Base-by-base conservation (phyloP, 2,329 filamentous ascomycete species). In the Botrytis aclada region DNA sequence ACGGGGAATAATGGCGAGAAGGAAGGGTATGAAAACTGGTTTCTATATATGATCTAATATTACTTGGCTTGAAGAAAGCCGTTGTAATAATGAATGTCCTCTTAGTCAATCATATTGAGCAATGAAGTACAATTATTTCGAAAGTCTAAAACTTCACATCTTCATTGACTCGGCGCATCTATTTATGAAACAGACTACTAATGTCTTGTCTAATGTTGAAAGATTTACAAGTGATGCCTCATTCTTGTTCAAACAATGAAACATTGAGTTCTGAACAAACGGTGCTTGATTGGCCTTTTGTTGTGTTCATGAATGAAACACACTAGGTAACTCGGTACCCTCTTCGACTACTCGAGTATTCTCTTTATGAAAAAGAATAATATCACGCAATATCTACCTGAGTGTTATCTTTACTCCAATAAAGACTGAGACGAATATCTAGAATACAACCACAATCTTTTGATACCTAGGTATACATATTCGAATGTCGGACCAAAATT, bases 291-390 rank as follows among this genome's bases (percentile, higher is more conserved):
- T 41, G n/a, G 65, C 34, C 12, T 41, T 66, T 18, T 25, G 34
- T 41, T 56, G n/a, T 41, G 37, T 43, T 29, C 2, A 56, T 69
- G 18, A 67, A 56, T 32, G 65, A 32, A 41, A 32, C 25, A n/a
- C 7, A 51, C 16, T n/a, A n/a, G n/a, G n/a, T n/a, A n/a, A n/a
- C 45, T 66, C 32, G 18, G 29, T 37, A 32, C 34, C 25, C n/a
- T 41, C 65, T 56, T 9, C 4, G 25, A 41, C 34, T 29, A 22
- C 18, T 56, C 16, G 1, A 25, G 14, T 25, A 32, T 69, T 56
- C n/a, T 69, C 65, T 43, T 56, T 69, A 37, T 69, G 34, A 56
- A 32, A 41, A 41, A 32, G 25, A 16, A 65, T 32, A 65, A 69
- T 6, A 69, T 56, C 34, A 56, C 47, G 37, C 65, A 69, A 69